Percentiles rank a stretch among this genome's conserved stretches.
Conservation (phyloP, 2,329 filamentous ascomycete genomes). For the Ophiostoma ulmi region DNA sequence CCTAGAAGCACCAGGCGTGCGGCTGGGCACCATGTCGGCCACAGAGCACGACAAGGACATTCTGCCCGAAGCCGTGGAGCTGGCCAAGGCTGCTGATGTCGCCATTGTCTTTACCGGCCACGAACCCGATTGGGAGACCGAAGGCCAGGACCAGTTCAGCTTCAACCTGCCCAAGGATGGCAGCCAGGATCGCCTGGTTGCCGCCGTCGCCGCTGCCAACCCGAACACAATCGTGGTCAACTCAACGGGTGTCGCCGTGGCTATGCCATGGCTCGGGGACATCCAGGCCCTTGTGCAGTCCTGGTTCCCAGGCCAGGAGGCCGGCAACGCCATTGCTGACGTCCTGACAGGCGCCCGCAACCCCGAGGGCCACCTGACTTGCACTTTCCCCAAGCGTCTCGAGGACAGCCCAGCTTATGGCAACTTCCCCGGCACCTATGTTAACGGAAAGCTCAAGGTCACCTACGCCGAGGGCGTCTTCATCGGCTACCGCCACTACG, state of each 20-base stretch:
- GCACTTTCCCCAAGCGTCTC: conserved; percentile 56
- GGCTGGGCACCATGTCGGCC: conserved; percentile 17
- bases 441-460: conserved; percentile 57
- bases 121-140: conserved; percentile 14
- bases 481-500: conserved; percentile 77
- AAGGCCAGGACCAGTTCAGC: conserved; percentile 14
- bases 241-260: conserved; percentile 16
- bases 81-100: conserved; percentile 3
- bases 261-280: conserved; percentile 12
- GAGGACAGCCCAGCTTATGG: conserved; percentile 71
- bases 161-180: conserved; percentile 16
- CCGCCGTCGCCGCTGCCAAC: conserved; percentile 13
- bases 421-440: conserved; percentile 57
- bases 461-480: conserved; percentile 77
- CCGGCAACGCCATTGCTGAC: conserved; percentile 16
- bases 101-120: conserved; percentile 17
- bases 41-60: conserved; percentile 13
- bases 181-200: conserved; percentile 9
- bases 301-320: conserved; percentile 18
- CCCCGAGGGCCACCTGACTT: conserved; percentile 7
- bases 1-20: conserved; percentile 2
- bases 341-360: background rate
- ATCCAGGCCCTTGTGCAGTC: conserved; percentile 17
- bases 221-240: conserved; percentile 15
- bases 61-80: conserved; percentile 13